Base-by-base conservation (phyloP, 2,329 filamentous ascomycete species). In the Aspergillus aculeatinus region DNA sequence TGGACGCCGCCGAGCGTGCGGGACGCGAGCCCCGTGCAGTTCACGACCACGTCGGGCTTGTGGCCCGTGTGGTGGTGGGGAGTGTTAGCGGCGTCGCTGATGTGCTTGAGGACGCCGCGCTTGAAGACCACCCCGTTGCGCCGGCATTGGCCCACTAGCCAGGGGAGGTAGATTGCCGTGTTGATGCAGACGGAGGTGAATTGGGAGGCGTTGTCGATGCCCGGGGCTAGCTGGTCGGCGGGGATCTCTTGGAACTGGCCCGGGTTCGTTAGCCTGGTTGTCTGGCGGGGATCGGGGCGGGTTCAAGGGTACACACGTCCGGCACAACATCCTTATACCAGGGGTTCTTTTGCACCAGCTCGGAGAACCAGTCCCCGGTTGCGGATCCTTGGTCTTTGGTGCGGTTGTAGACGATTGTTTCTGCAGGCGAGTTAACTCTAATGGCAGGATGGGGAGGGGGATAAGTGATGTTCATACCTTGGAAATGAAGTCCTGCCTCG, bases 111-210 rank as follows among this genome's bases (percentile, higher is more conserved):
- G 1, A 83, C 74, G 2, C 78, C 85, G 21, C 91, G 85, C 68
- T 85, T 84, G 69, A 94, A 79, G 1, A 86, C 80, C 6, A 90
- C 89, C 29, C 91, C 90, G 59, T 87, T 85, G 67, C 86, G 87
- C 29, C 90, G 82, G 73, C 91, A 96, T 77, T 95, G 88, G 0
- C 90, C 89, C 0, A 90, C 80, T 0, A 98, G 87, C 86, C 90
- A 97, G 4, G 91, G 87, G 2, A 97, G 85, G 77, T 97, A 98
- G 60, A 97, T 78, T 48, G 90, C 86, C 0, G 91, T 91, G 78
- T 98, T 97, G 74, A 97, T 94, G 77, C 93, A 97, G 47, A 96
- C 88, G 1, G 90, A 94, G 7, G 86, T 91, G 75, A 95, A 96
- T 58, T 83, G 81, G 54, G 86, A 90, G 25, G 87, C 92, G 11